A percentile compares a stretch with the other conserved stretches of the same genome.
Evolutionary conservation across 441 rosid genomes (phyloP).

Genomic region (Rhodomyrtus psidioides): DNA sequence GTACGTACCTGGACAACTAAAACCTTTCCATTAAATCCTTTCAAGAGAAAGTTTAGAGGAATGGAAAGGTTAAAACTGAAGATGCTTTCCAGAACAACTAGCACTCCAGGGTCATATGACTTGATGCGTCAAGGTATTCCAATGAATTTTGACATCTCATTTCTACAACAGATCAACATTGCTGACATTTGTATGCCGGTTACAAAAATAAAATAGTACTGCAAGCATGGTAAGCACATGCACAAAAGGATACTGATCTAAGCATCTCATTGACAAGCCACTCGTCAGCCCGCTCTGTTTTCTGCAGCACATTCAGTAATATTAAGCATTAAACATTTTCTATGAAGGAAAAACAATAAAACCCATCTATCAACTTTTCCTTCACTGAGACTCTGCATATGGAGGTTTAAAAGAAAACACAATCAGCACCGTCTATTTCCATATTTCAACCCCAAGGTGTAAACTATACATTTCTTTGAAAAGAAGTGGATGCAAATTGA

Average conservation of each 20-base stretch:
- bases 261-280: slow-evolving; percentile 76
- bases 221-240: background rate
- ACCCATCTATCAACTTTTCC: background rate
- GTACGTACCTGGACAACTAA: slow-evolving; percentile 59
- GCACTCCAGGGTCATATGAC: slow-evolving; percentile 84
- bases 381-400: background rate
- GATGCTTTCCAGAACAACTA: slow-evolving; percentile 71
- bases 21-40: slow-evolving; percentile 42
- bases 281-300: slow-evolving; percentile 63
- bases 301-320: slow-evolving; percentile 31
- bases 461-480: background rate
- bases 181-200: background rate
- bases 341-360: background rate
- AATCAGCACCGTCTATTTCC: background rate
- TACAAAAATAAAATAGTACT: background rate
- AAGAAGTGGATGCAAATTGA: background rate
- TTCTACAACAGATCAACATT: background rate
- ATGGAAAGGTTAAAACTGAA: slow-evolving; percentile 75
- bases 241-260: slow-evolving; percentile 77
- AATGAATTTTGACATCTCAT: background rate
- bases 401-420: background rate
- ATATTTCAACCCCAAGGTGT: background rate
- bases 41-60: slow-evolving; percentile 70
- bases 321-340: background rate
- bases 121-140: slow-evolving; percentile 39